Conservation (phyloP, 106 monocot species). For the Acorus calamus region DNA sequence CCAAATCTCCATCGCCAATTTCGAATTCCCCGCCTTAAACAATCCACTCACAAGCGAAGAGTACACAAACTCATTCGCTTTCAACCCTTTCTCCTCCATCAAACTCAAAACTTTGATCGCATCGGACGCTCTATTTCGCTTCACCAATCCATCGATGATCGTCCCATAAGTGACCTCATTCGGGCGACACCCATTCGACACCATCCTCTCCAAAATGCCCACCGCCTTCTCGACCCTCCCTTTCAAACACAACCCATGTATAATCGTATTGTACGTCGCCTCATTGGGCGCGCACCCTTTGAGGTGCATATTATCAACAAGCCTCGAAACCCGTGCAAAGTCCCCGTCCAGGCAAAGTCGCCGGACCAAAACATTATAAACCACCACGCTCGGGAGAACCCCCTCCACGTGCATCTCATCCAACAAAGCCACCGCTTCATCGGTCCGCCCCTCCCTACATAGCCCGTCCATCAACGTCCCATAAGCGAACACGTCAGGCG, state of each 20-base stretch:
- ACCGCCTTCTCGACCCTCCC: conserved; percentile 11
- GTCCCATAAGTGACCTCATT: conserved; percentile 66
- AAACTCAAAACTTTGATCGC: conserved; percentile 29
- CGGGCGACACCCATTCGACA: conserved; percentile 33
- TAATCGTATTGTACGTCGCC: conserved; percentile 75
- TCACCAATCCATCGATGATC: conserved; percentile 52
- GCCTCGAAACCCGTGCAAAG: conserved; percentile 36
- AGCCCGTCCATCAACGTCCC: conserved; percentile 42
- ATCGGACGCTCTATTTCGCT: conserved; percentile 34
- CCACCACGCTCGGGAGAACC: conserved; percentile 28
- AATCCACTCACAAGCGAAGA: conserved; percentile 50
- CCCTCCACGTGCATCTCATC: conserved; percentile 59
- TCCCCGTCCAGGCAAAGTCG: conserved; percentile 30
- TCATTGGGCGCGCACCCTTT: conserved; percentile 68
- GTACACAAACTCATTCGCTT: conserved; percentile 58
- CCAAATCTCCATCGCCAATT: conserved; percentile 53
- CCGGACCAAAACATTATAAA: conserved; percentile 59
- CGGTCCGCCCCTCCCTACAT: conserved; percentile 16
- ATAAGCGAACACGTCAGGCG: conserved; percentile 40
- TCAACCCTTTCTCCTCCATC: conserved; percentile 37
- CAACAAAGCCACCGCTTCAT: conserved; percentile 42
- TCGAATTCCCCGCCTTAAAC: conserved; percentile 29
- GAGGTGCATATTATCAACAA: conserved; percentile 63
- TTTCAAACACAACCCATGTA: conserved; percentile 14
- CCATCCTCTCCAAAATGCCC: conserved; percentile 17